Conservation (phyloP, 805 yeast genomes). For the Candida schatavii region DNA sequence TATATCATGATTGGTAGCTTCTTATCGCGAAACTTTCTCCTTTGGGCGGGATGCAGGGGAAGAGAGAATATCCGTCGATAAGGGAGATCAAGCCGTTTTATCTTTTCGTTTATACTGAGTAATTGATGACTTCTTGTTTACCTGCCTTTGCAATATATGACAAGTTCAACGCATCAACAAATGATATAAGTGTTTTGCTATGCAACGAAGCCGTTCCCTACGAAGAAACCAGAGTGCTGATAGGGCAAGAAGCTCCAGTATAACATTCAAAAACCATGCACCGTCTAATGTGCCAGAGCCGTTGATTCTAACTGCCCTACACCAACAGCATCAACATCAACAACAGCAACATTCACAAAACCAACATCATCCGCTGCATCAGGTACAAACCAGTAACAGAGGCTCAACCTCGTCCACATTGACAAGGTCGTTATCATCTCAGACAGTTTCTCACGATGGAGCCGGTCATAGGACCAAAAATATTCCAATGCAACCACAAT, state of each 20-base stretch:
- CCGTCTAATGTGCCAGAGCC: conserved; percentile 2
- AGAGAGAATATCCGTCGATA: no score
- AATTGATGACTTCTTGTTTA: no score
- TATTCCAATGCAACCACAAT: conserved; percentile 6
- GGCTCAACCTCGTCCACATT: neutral
- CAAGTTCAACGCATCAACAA: no score
- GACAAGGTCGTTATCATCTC: conserved; percentile 8
- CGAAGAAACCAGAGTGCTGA: neutral
- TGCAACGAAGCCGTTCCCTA: conserved; percentile 5
- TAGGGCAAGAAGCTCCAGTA: conserved; percentile 4
- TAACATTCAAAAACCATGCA: neutral
- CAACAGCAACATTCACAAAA: conserved; percentile 5
- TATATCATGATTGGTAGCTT: conserved; percentile 1
- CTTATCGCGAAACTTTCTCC: conserved; percentile 1
- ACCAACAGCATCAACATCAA: neutral
- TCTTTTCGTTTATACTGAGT: neutral
- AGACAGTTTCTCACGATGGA: conserved; percentile 4
- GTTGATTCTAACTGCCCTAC: conserved; percentile 12
- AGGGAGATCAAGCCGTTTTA: neutral
- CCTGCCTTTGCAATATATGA: no score
- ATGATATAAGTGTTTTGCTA: neutral
- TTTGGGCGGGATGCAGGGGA: neutral
- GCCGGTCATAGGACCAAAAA: conserved; percentile 4
- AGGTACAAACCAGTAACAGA: neutral
- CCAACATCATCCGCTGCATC: neutral